These are phyloP conservation scores for Fraxinus excelsior DNA, from an alignment of 257 asterid genomes.

Conservation along the genomic window DNA sequence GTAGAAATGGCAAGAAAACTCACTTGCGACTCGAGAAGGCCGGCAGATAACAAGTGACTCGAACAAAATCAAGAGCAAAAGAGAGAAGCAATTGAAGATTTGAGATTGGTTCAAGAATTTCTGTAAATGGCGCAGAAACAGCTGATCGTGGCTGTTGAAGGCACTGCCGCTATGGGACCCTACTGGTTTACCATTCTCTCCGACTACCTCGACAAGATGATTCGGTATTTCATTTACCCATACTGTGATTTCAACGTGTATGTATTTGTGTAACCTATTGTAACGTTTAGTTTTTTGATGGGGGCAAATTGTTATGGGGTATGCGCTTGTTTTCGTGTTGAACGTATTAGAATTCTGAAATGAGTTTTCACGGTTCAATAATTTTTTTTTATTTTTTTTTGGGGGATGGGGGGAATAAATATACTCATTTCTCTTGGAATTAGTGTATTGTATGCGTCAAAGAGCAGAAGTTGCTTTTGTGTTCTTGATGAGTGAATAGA, in stretches of 20 bases:
- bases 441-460: neutral
- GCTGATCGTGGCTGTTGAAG: conserved; percentile 85
- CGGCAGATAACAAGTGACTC: neutral
- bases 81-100: neutral
- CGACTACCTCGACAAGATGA: conserved; percentile 78
- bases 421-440: neutral
- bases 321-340: neutral
- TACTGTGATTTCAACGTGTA: conserved; percentile 18
- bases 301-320: neutral
- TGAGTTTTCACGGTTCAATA: neutral
- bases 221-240: conserved; percentile 50
- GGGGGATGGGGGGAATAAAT: neutral
- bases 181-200: conserved; percentile 70
- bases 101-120: conserved; percentile 20
- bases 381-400: neutral
- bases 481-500: neutral
- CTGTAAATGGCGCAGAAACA: conserved; percentile 46
- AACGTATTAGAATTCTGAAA: neutral
- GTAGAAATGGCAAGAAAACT: neutral
- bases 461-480: neutral
- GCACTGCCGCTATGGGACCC: conserved; percentile 89
- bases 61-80: neutral
- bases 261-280: neutral
- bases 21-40: neutral
- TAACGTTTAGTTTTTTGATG: neutral